A percentile compares a stretch with the other conserved stretches of the same genome.
These are phyloP conservation scores for Oryza officinalis DNA, from an alignment of 176 grass and related monocot genomes.

Conservation along the genomic window DNA sequence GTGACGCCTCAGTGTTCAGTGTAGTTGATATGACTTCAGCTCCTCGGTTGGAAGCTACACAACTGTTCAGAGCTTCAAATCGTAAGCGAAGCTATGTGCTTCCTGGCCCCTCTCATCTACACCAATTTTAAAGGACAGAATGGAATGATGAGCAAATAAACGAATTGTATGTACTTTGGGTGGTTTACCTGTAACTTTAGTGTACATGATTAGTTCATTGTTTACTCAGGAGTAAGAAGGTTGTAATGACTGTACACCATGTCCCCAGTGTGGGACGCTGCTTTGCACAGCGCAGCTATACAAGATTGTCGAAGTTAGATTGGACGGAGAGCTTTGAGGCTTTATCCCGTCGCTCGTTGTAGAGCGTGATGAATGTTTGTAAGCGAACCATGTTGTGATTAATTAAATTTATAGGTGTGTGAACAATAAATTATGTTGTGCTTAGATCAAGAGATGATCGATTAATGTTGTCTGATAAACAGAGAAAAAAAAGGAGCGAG, in stretches of 20 bases:
- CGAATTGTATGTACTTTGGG: neutral
- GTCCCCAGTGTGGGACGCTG: neutral
- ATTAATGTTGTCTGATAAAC: neutral
- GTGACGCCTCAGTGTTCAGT: constrained; percentile 27
- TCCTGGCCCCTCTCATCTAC: neutral
- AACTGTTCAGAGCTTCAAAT: neutral
- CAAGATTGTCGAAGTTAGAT: constrained; percentile 31
- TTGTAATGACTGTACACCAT: constrained; percentile 40
- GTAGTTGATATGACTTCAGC: constrained; percentile 25
- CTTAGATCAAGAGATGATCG: neutral
- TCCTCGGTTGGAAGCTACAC: neutral
- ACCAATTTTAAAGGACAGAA: neutral
- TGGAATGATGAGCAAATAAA: neutral
- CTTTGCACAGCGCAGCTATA: constrained; percentile 34
- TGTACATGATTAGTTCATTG: constrained; percentile 56
- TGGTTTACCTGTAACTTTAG: constrained; percentile 47
- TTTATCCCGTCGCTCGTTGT: constrained; percentile 31
- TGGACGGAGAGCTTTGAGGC: neutral
- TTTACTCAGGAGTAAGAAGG: constrained; percentile 27
- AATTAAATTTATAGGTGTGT: constrained; percentile 36
- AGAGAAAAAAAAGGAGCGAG: neutral
- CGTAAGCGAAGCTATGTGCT: neutral
- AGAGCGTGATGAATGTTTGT: constrained; percentile 39
- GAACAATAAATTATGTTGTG: constrained; percentile 41
- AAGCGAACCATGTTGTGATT: constrained; percentile 27